Percentiles rank a stretch among this genome's conserved stretches.
Evolutionary conservation across 2,329 filamentous ascomycete species (phyloP).

Genomic region (Colletotrichum cuscutae): DNA sequence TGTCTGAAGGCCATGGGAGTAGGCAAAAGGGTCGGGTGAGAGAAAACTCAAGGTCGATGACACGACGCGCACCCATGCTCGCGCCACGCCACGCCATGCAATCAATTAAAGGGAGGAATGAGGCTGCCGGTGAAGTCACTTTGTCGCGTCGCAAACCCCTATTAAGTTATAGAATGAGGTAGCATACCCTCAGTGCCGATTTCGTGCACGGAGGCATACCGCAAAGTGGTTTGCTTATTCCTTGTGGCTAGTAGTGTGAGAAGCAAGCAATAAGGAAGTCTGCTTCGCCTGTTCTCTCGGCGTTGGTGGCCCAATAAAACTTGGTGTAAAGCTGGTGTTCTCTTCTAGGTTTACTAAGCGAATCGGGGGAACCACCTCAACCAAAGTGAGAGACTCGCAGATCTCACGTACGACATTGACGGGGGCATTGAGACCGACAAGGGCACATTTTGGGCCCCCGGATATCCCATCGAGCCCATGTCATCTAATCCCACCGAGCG

Average conservation of each 20-base stretch:
- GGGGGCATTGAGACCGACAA: not conserved
- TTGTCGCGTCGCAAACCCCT: not conserved
- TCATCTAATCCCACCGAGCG: not conserved
- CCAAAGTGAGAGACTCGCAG: not conserved
- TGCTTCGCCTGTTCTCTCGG: not conserved
- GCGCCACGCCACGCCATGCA: constrained; percentile 6
- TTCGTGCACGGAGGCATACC: not conserved
- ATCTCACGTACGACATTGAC: constrained; percentile 2
- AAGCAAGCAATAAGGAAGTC: not conserved
- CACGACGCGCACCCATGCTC: not conserved
- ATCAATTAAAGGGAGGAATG: constrained; percentile 17
- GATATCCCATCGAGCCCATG: constrained; percentile 2
- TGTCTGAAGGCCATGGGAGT: not conserved
- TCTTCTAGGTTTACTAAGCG: not conserved
- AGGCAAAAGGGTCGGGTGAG: not conserved
- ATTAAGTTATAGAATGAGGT: not conserved
- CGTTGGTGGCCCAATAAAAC: not conserved
- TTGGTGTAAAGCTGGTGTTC: not conserved
- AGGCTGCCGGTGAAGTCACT: not conserved
- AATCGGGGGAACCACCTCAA: not conserved
- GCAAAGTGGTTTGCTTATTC: not conserved
- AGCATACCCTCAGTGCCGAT: not conserved
- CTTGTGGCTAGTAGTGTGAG: not conserved
- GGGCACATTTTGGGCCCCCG: not conserved
- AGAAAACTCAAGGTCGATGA: not conserved